These are phyloP conservation scores for Ambrosiella xylebori DNA, from an alignment of 2,329 filamentous ascomycete species.

Conservation along the genomic window DNA sequence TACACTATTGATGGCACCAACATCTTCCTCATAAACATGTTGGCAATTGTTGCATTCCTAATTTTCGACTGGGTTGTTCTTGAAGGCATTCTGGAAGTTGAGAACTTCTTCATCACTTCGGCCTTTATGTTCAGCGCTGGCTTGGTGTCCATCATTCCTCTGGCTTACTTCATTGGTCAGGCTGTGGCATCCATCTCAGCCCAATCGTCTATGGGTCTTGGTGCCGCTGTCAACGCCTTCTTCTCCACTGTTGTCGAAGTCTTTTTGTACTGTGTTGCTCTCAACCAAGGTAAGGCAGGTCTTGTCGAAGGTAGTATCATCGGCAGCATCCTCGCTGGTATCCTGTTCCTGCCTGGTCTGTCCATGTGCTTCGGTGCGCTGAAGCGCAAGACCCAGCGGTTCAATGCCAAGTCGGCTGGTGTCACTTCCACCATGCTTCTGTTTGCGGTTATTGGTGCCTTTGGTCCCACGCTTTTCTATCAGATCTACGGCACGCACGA, in stretches of 20 bases:
- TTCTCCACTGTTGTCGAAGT: conserved; percentile 97
- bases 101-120: conserved; percentile 60
- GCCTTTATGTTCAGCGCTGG: conserved; percentile 74
- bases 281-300: conserved; percentile 79
- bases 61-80: conserved; percentile 86
- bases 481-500: conserved; percentile 98
- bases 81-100: conserved; percentile 46
- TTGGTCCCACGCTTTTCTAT: conserved; percentile 92
- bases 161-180: conserved; percentile 97
- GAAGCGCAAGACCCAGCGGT: conserved; percentile 93
- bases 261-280: conserved; percentile 87
- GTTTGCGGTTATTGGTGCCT: conserved; percentile 88
- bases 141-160: conserved; percentile 79
- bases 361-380: conserved; percentile 99
- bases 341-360: conserved; percentile 80
- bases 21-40: conserved; percentile 95
- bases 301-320: conserved; percentile 95
- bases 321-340: conserved; percentile 92
- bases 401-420: conserved; percentile 90
- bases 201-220: conserved; percentile 94
- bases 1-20: conserved; percentile 98
- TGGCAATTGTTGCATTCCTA: conserved; percentile 82
- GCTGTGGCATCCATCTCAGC: conserved; percentile 96
- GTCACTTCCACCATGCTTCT: conserved; percentile 96
- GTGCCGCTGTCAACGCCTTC: conserved; percentile 92